Percentiles rank a stretch among this genome's conserved stretches.
phyloP scores from a whole-genome alignment of 306 rosid genomes.

The Sindora glabra region DNA sequence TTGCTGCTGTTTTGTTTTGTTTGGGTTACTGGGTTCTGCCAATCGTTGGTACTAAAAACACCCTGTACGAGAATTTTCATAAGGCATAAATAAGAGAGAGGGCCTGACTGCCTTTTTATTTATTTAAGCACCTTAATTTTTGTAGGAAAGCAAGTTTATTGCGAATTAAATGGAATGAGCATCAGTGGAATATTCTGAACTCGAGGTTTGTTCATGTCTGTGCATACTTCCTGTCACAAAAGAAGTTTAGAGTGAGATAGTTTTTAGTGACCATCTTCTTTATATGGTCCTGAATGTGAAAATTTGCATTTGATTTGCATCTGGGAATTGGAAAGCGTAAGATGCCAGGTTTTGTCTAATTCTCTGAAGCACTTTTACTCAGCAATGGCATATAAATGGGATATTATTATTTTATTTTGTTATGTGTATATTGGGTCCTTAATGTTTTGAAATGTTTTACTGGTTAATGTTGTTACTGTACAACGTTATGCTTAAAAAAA shows the following conservation, averaged over 20 bases:
- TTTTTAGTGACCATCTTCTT: neutral
- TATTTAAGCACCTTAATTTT: conserved; percentile 12
- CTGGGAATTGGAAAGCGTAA: conserved; percentile 1
- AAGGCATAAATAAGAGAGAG: neutral
- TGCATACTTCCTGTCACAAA: neutral
- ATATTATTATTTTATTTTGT: neutral
- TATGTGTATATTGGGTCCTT: conserved; percentile 9
- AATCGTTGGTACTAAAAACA: neutral
- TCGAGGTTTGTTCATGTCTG: neutral
- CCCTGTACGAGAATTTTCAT: neutral
- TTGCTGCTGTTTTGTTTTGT: no score
- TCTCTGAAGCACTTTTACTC: neutral
- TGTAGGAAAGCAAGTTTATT: neutral
- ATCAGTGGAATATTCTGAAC: conserved; percentile 15
- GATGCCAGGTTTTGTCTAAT: conserved; percentile 3
- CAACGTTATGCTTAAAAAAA: conserved; percentile 10
- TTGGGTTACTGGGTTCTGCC: conserved; percentile 12
- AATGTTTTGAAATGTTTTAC: neutral
- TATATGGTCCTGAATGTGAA: conserved; percentile 8
- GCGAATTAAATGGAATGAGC: neutral
- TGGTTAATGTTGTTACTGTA: neutral
- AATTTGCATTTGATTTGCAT: neutral
- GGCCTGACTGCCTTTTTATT: neutral
- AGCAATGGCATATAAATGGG: neutral
- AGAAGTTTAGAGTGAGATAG: neutral